Evolutionary conservation across 2,329 filamentous ascomycete genomes (phyloP).

Genomic region (Neofusicoccum kwambonambiense): DNA sequence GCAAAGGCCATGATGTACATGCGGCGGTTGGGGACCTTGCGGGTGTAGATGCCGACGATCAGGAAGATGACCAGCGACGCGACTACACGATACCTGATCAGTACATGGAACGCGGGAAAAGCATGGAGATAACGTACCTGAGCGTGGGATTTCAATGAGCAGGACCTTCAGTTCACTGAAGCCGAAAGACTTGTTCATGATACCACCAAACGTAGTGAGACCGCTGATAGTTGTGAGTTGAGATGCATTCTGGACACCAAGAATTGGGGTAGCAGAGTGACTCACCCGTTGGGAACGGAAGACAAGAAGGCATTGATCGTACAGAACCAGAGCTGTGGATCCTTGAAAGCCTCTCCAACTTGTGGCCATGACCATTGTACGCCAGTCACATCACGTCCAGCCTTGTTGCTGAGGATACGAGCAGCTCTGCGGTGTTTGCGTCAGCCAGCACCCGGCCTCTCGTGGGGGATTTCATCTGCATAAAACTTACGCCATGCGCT

Average conservation of each 20-base stretch:
- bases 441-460: not conserved
- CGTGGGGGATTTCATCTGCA: not conserved
- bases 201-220: constrained; percentile 10
- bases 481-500: constrained; percentile 16
- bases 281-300: constrained; percentile 17
- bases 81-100: constrained; percentile 18
- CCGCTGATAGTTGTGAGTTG: not conserved
- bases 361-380: constrained; percentile 18
- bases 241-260: too few relatives aligned
- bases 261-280: not conserved
- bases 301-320: constrained; percentile 17
- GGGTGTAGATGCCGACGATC: constrained; percentile 16
- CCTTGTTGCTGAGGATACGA: constrained; percentile 13
- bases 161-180: constrained; percentile 31
- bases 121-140: constrained; percentile 11
- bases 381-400: constrained; percentile 15
- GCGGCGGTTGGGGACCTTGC: constrained; percentile 23
- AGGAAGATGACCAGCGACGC: constrained; percentile 12
- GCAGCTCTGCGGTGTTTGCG: not conserved
- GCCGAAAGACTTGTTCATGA: constrained; percentile 16
- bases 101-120: too few relatives aligned
- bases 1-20: constrained; percentile 35
- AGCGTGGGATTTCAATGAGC: constrained; percentile 32
- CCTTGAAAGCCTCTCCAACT: constrained; percentile 11
- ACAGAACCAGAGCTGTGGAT: constrained; percentile 18